Base-by-base conservation (phyloP, 2,329 filamentous ascomycete genomes). In the Claviceps fusiformis region DNA sequence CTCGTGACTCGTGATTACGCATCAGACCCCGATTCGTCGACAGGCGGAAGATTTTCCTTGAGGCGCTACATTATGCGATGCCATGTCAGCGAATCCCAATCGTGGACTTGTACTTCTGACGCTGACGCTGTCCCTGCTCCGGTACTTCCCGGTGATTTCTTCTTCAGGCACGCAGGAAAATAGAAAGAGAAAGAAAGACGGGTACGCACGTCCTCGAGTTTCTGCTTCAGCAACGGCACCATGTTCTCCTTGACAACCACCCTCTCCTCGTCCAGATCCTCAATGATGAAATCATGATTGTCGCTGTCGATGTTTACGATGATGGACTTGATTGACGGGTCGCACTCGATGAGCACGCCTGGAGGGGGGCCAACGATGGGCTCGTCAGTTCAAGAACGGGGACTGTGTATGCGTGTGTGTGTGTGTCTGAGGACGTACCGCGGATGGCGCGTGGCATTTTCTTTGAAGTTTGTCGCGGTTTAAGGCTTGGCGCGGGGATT, bases 251-350 rank as follows among this genome's bases (percentile, higher is more conserved):
- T 89, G 55, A 91, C 80, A 3, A 92, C 75, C 1, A 89, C 75
- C 56, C 85, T 83, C 66, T 86, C 80, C 57, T 91, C 87, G 69
- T 91, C 87, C 1, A 91, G 78, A 59, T 90, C 86, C 63, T 90
- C 86, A 59, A 90, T 86, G 64, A 92, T 87, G 67, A 82, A 88
- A 60, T 85, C 82, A 68, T 90, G 82, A 61, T 78, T 77, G 56
- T 80, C 75, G 62, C 75, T 79, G 69, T 92, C 85, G 61, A 92
- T 87, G 64, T 83, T 86, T 62, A 87, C 75, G 64, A 92, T 85
- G 73, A 91, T 89, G 59, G 87, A 86, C 71, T 90, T 91, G 77
- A 92, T 90, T 48, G 86, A 88, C n/a, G 87, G 85, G 67, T 92
- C 87, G 70, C 86, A 89, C 69, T 89, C 82, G 69, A 92, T 82